A percentile compares a stretch with the other conserved stretches of the same genome.
Evolutionary conservation across 2,329 filamentous ascomycete species (phyloP).

Genomic region (Chaetomium strumarium): DNA sequence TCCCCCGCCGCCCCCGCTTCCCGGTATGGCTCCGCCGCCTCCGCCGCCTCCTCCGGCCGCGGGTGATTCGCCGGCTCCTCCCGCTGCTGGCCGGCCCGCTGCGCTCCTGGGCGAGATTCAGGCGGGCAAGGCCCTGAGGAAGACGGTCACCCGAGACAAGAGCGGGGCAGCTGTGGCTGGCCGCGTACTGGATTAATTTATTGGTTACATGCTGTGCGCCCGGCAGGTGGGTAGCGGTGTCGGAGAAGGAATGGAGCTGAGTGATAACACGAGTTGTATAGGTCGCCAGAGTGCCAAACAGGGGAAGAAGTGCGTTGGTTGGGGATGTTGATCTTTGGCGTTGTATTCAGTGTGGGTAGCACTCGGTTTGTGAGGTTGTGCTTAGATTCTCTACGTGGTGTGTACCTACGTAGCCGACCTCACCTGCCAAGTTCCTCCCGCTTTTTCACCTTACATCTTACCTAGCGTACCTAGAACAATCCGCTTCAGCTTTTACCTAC

Average conservation of each 20-base stretch:
- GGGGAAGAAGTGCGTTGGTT: background rate
- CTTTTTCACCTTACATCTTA: background rate
- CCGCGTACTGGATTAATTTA: conserved; percentile 56
- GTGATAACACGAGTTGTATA: background rate
- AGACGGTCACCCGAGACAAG: conserved; percentile 84
- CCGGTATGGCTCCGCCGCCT: conserved; percentile 37
- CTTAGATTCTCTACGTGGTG: background rate
- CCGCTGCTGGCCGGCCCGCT: conserved; percentile 36
- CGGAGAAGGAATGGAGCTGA: background rate
- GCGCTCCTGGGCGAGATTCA: conserved; percentile 80
- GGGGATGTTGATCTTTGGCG: background rate
- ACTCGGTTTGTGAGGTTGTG: background rate
- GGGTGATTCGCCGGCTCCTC: conserved; percentile 30
- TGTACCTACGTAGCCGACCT: background rate
- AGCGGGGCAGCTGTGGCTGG: conserved; percentile 68
- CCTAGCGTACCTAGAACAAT: no score
- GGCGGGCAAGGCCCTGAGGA: conserved; percentile 70
- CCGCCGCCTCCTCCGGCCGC: conserved; percentile 41
- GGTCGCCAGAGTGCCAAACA: background rate
- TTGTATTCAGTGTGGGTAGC: background rate
- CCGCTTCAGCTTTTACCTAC: no score
- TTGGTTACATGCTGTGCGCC: background rate
- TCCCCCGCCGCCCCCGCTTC: conserved; percentile 33
- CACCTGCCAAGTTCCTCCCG: background rate
- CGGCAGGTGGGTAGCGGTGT: background rate